Percentiles rank a stretch among this genome's conserved stretches.
phyloP scores from a whole-genome alignment of 257 asterid genomes.

The Nicotiana noctiflora region DNA sequence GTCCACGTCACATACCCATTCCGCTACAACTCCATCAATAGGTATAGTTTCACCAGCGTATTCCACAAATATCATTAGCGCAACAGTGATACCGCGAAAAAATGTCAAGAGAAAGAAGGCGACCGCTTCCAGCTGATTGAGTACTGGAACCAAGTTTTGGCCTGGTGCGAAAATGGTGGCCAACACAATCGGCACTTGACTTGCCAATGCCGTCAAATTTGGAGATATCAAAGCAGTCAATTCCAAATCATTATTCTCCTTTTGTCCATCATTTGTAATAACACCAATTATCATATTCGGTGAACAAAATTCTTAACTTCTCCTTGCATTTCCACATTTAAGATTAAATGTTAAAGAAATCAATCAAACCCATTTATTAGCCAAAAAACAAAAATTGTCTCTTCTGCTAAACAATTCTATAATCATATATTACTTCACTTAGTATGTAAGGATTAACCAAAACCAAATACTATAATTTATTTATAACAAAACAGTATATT shows the following conservation, averaged over 20 bases:
- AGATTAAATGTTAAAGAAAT: too few relatives aligned
- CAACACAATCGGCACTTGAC: neutral
- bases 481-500: too few relatives aligned
- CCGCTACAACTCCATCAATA: too few relatives aligned
- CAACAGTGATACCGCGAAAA: conserved; percentile 56
- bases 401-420: too few relatives aligned
- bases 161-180: neutral
- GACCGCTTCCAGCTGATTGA: neutral
- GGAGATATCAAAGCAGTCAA: neutral
- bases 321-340: neutral
- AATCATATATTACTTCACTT: too few relatives aligned
- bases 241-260: neutral
- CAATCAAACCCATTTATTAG: too few relatives aligned
- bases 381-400: too few relatives aligned
- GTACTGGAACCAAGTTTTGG: neutral
- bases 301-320: neutral
- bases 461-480: too few relatives aligned
- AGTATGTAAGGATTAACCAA: too few relatives aligned
- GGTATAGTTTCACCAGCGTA: too few relatives aligned
- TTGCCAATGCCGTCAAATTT: conserved; percentile 6
- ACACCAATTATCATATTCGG: neutral
- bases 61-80: too few relatives aligned
- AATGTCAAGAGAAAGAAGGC: conserved; percentile 51
- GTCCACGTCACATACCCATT: too few relatives aligned
- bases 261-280: neutral